Percentiles rank a stretch among this genome's conserved stretches.
These are phyloP conservation scores for Coemansia sp. DNA, from an alignment of 192 early-diverging fungal species.

Conservation along the genomic window DNA sequence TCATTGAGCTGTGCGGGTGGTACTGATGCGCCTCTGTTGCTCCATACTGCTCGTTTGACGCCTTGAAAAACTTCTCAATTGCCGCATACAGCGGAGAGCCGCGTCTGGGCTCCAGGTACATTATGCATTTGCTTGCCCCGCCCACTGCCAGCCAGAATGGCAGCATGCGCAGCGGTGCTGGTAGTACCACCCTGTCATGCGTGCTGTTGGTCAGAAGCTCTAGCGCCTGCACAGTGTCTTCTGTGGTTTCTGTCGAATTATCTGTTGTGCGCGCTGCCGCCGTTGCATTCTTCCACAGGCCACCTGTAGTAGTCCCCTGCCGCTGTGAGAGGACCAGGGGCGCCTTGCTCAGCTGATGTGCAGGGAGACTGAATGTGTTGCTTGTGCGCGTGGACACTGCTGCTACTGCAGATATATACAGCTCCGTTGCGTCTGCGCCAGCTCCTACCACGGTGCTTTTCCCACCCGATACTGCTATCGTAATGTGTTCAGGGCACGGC, in stretches of 20 bases:
- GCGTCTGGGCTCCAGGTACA: constrained; percentile 45
- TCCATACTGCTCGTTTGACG: constrained; percentile 17
- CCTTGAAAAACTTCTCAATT: constrained; percentile 33
- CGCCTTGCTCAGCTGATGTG: constrained; percentile 3
- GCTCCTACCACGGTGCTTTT: background rate
- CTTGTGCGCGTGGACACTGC: constrained; percentile 4
- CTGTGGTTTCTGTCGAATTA: constrained; percentile 1
- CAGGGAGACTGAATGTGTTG: constrained; percentile 8
- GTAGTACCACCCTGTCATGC: background rate
- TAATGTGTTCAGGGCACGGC: background rate
- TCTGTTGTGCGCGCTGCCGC: background rate
- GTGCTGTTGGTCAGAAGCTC: background rate
- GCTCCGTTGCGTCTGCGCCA: background rate
- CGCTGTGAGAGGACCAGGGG: background rate
- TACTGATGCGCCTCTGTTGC: constrained; percentile 46
- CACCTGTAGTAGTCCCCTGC: background rate
- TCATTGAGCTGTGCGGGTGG: constrained; percentile 52
- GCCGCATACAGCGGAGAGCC: constrained; percentile 29
- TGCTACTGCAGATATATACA: background rate
- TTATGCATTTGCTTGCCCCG: constrained; percentile 32
- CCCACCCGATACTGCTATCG: background rate
- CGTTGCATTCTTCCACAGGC: background rate
- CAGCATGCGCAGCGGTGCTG: constrained; percentile 17
- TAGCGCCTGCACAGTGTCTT: background rate
- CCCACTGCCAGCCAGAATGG: constrained; percentile 19